phyloP scores from a whole-genome alignment of 371 early-diverging fungal genomes.

The Cokeromyces recurvatus region DNA sequence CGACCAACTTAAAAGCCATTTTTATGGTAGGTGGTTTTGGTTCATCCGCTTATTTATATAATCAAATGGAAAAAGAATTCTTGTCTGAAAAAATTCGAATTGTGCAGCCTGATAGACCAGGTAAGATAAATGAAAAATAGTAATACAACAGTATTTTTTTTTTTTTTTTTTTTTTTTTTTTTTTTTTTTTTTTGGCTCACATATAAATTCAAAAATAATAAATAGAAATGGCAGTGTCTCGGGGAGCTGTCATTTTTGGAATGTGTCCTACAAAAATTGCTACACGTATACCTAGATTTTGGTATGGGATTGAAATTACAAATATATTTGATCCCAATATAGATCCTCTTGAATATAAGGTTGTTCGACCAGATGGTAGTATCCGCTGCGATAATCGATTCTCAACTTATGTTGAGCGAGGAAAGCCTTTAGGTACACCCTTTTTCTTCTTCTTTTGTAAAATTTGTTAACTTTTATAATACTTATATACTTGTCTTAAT shows the following conservation, averaged over 20 bases:
- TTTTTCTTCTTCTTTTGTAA: too few relatives aligned
- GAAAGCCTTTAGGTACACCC: constrained; percentile 34
- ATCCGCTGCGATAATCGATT: constrained; percentile 45
- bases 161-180: too few relatives aligned
- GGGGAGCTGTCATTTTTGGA: constrained; percentile 50
- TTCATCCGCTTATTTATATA: constrained; percentile 40
- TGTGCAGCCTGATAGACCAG: constrained; percentile 37
- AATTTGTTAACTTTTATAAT: background rate
- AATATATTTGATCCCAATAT: constrained; percentile 40
- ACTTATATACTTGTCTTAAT: too few relatives aligned
- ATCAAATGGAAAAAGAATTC: constrained; percentile 30
- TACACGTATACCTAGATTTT: constrained; percentile 52
- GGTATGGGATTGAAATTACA: constrained; percentile 57
- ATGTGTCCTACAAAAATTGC: constrained; percentile 46
- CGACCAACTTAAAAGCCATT: too few relatives aligned
- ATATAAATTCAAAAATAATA: too few relatives aligned
- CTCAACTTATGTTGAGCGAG: constrained; percentile 38
- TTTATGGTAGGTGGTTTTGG: constrained; percentile 50
- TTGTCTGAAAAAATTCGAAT: constrained; percentile 22
- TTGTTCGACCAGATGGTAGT: constrained; percentile 42
- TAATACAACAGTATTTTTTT: too few relatives aligned
- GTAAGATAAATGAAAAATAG: too few relatives aligned
- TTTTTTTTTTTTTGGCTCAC: too few relatives aligned
- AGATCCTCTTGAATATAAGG: constrained; percentile 28
- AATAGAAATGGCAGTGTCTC: constrained; percentile 31